Base-by-base conservation (phyloP, 495 filamentous ascomycete genomes). In the Hypoxylon trugodes region DNA sequence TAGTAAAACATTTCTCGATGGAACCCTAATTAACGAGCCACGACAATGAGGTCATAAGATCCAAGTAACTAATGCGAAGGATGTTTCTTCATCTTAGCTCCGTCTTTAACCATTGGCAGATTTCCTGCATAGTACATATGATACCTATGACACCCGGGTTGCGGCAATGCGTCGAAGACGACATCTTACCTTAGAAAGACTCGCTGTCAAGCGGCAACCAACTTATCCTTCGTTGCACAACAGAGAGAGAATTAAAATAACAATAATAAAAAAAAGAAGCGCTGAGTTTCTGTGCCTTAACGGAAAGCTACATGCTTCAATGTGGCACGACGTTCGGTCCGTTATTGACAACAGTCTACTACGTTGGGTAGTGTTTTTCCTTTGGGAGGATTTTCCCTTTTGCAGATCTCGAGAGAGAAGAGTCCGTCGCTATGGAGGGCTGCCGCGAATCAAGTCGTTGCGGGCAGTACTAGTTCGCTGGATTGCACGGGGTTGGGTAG, bases 141-240 rank as follows among this genome's bases (percentile, higher is more conserved):
- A 28, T 41, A 53, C 51, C 47, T n/a, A n/a, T n/a, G n/a, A n/a
- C n/a, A n/a, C n/a, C n/a, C n/a, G n/a, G 46, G 37, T 47, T 54
- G 18, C 64, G 58, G 51, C 52, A n/a, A 62, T 66, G 43, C 52
- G 58, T 67, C 38, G 26, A 41, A 55, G 48, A 59, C 48, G 49
- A 21, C 16, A 46, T 21, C 49, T 45, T 60, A 55, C 42, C 18
- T 42, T 43, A 30, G 47, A 42, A 50, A 32, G 25, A 40, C 40
- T 28, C 53, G 58, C 52, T 67, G 58, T 56, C 58, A 61, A 67
- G 24, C 64, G 58, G 58, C 38, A 58, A 37, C 22, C 47, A 13
- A 38, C 64, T 28, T 67, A 48, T 19, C 26, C 46, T 25, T 60
- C 5, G 58, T 67, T 51, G 25, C 52, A 67, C 64, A 35, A 24